A percentile compares a stretch with the other conserved stretches of the same genome.
phyloP scores from a whole-genome alignment of 2,329 filamentous ascomycete genomes.

The Trichoderma pleuroti region DNA sequence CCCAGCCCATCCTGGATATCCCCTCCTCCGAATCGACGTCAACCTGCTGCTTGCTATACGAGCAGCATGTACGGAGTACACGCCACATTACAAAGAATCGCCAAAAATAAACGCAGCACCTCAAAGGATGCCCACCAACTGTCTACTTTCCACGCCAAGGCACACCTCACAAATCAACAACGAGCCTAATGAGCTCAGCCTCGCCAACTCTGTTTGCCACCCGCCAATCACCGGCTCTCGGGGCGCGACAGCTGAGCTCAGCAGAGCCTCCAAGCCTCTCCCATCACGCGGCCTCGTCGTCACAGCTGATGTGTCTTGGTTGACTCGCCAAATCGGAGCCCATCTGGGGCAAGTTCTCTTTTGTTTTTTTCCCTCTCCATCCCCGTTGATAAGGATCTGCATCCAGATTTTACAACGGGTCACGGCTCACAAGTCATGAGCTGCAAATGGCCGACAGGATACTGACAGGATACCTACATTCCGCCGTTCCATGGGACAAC shows the following conservation, averaged over 20 bases:
- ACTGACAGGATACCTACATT: not conserved
- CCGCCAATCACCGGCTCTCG: not conserved
- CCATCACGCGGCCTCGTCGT: constrained; percentile 10
- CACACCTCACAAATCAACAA: not conserved
- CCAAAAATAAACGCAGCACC: not conserved
- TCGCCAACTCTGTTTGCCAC: not conserved
- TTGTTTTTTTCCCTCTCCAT: not conserved
- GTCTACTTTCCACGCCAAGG: not conserved
- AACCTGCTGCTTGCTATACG: not conserved
- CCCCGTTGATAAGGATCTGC: not conserved
- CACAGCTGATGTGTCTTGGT: constrained; percentile 14
- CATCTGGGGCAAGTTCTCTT: not conserved
- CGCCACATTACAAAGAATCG: not conserved
- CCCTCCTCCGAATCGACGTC: not conserved
- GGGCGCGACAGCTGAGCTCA: not conserved
- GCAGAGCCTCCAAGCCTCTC: constrained; percentile 12
- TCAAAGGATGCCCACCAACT: not conserved
- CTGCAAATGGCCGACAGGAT: not conserved
- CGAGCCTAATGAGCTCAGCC: not conserved
- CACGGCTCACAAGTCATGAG: not conserved
- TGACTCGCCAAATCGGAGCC: not conserved
- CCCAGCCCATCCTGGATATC: not conserved
- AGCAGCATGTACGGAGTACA: not conserved
- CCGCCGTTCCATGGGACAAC: not conserved
- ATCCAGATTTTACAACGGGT: not conserved